These are phyloP conservation scores for Saccharum officinarum DNA, from an alignment of 176 grass and related monocot species.

Conservation along the genomic window DNA sequence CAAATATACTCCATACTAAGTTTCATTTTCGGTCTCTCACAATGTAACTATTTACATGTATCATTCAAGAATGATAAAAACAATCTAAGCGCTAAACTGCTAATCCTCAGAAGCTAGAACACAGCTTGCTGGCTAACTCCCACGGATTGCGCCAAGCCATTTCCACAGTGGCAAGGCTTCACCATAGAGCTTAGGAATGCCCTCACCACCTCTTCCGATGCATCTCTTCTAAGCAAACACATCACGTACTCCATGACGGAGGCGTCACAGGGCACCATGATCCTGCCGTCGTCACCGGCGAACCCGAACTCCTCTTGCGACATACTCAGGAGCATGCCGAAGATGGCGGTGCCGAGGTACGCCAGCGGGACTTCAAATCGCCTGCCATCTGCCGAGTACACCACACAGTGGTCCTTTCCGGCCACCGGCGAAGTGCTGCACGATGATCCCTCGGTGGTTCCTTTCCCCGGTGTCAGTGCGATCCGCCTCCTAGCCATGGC, in stretches of 20 bases:
- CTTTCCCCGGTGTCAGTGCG: neutral
- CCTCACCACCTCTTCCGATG: slow-evolving; percentile 23
- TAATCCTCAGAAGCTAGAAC: neutral
- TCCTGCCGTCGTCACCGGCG: slow-evolving; percentile 2
- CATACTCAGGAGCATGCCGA: slow-evolving; percentile 46
- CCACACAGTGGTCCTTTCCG: slow-evolving; percentile 42
- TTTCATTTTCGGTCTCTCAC: neutral
- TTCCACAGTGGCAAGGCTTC: slow-evolving; percentile 1
- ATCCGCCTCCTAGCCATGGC: slow-evolving; percentile 43
- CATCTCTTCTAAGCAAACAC: slow-evolving; percentile 41
- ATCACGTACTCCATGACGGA: slow-evolving; percentile 47
- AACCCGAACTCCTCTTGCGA: slow-evolving; percentile 56
- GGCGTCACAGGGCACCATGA: slow-evolving; percentile 48
- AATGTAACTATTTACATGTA: neutral
- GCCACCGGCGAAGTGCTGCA: slow-evolving; percentile 13
- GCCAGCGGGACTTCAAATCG: slow-evolving; percentile 53
- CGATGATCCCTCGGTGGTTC: neutral
- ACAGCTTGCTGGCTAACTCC: neutral
- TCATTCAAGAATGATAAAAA: neutral
- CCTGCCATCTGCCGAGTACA: slow-evolving; percentile 38
- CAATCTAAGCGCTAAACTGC: neutral
- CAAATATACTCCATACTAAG: too few relatives aligned
- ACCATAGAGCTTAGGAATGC: slow-evolving; percentile 40
- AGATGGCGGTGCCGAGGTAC: slow-evolving; percentile 32
- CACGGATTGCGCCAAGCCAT: neutral